Base-by-base conservation (phyloP, 345 rosid genomes). In the Rhodomyrtus tomentosa region DNA sequence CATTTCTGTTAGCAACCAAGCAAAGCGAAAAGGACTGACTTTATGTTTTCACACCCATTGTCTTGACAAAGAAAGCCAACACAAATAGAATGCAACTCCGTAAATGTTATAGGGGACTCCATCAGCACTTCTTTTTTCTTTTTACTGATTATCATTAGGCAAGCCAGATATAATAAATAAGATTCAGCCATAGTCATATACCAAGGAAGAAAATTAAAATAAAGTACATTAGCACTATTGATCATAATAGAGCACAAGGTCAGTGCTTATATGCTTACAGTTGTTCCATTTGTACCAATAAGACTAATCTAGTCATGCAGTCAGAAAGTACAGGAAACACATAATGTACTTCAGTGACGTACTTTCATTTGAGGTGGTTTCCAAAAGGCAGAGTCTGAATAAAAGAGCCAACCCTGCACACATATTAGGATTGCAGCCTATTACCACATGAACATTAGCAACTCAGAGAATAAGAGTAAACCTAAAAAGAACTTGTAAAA, bases 321-420 rank as follows among this genome's bases (percentile, higher is more conserved):
- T 68, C 25, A 18, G 79, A 18, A 68, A 68, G 79, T 36, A 68
- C 45, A 68, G 76, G 42, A 68, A 62, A 68, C 25, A 68, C 79
- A 76, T 82, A 52, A 45, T 36, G 36, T 36, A 52, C 76, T 48
- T 56, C 62, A 79, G n/a, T 50, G 24, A 54, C 83, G 73, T 91
- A 96, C 98, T 91, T 96, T 88, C 98, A 94, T 92, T 93, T 96
- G 99, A 29, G 94, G 93, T 80, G 96, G 98, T 87, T 93, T 90
- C 99, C 99, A 96, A 88, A 96, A 95, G 68, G 51, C 55, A 82
- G 98, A 93, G 90, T 93, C 95, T 0, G 96, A 93, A 87, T 88
- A 93, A 88, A 96, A 96, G 81, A 96, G 99, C 99, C 98, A 96
- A 82, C 99, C 98, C 99, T 96, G 92, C 88, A 89, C 48, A 87